Conservation (phyloP, 2,329 filamentous ascomycete species). For the Berkeleyomyces rouxiae region DNA sequence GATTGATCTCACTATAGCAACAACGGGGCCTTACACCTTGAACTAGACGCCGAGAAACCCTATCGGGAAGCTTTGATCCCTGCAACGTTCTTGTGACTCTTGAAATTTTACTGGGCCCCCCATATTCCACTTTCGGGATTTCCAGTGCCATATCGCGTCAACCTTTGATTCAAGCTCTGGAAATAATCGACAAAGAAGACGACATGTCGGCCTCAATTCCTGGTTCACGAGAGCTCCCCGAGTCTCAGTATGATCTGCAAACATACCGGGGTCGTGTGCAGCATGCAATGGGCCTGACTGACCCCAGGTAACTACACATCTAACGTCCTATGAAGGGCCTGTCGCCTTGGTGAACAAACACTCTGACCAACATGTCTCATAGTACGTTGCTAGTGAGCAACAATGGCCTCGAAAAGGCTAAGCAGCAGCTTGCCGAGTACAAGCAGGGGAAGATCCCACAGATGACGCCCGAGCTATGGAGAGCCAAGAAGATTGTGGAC, state of each 20-base stretch:
- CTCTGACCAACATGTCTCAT: constrained; percentile 6
- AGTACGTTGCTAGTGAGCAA: constrained; percentile 76
- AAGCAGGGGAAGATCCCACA: constrained; percentile 63
- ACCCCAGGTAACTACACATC: constrained; percentile 64
- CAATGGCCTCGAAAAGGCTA: constrained; percentile 69
- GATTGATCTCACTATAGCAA: neutral
- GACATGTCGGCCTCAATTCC: constrained; percentile 49
- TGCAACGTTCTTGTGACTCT: neutral
- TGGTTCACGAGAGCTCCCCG: constrained; percentile 63
- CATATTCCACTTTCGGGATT: neutral
- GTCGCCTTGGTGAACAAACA: neutral
- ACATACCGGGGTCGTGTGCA: constrained; percentile 92
- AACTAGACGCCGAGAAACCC: neutral
- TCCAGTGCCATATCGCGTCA: neutral
- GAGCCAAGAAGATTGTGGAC: constrained; percentile 92
- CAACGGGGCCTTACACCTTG: neutral
- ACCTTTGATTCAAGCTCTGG: neutral
- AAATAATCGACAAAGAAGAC: neutral
- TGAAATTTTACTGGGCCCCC: constrained; percentile 1
- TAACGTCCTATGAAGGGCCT: neutral
- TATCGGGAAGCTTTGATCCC: neutral
- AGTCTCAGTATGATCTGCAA: constrained; percentile 77
- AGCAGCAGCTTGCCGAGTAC: constrained; percentile 64
- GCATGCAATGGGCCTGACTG: constrained; percentile 77
- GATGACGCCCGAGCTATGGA: constrained; percentile 87